Percentiles rank a stretch among this genome's conserved stretches.
phyloP scores from a whole-genome alignment of 148 eudicot genomes.

The Vaccinium macrocarpon region DNA sequence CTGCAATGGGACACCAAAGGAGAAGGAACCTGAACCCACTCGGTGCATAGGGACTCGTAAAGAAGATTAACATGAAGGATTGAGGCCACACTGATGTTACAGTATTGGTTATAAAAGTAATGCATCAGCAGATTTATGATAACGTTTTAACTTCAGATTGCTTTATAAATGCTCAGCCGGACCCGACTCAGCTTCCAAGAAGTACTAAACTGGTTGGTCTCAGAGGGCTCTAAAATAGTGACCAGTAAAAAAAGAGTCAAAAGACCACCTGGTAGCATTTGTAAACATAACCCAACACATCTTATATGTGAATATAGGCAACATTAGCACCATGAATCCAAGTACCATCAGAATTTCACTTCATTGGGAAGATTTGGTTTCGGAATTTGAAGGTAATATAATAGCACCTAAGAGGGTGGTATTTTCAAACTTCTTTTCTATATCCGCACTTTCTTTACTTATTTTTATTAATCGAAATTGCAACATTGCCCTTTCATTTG shows the following conservation, averaged over 20 bases:
- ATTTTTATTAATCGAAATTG: neutral
- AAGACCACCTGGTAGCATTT: neutral
- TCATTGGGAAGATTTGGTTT: neutral
- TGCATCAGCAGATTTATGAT: neutral
- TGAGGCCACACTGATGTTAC: neutral
- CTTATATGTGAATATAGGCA: neutral
- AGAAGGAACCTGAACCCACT: neutral
- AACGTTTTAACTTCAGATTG: neutral
- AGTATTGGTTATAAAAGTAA: neutral
- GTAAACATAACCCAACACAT: neutral
- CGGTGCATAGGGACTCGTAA: neutral
- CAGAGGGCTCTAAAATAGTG: neutral
- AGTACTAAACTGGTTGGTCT: neutral
- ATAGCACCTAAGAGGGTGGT: neutral
- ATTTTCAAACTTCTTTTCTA: neutral
- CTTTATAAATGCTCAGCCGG: slow-evolving; percentile 3
- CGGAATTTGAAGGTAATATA: neutral
- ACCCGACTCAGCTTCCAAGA: neutral
- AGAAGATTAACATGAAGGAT: neutral
- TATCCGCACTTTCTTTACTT: neutral
- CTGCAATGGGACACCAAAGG: neutral
- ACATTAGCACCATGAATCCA: neutral
- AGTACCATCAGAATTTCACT: neutral
- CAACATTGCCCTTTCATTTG: neutral
- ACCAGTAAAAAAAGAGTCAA: neutral